Conservation (phyloP, 2,329 filamentous ascomycete species). For the Colletotrichum plurivorum region DNA sequence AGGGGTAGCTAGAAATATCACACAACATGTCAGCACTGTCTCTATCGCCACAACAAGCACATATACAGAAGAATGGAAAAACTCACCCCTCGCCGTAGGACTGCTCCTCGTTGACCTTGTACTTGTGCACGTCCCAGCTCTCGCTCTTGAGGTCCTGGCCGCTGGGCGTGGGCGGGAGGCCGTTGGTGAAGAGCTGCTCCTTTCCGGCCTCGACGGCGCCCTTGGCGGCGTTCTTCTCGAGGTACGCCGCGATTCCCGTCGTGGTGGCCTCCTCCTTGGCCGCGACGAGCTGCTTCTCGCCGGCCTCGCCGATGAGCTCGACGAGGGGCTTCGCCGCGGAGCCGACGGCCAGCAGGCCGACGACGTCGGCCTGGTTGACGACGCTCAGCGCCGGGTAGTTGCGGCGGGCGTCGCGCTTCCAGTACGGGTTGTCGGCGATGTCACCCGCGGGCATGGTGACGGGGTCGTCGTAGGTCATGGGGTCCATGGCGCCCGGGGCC, state of each 20-base stretch:
- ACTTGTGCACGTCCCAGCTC: constrained; percentile 77
- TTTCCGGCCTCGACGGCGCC: constrained; percentile 64
- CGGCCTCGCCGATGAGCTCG: constrained; percentile 78
- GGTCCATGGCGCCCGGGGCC: constrained; percentile 80
- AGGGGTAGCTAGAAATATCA: constrained; percentile 68
- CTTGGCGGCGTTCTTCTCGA: constrained; percentile 71
- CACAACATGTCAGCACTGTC: constrained; percentile 46
- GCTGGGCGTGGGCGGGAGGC: constrained; percentile 88
- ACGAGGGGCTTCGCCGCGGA: constrained; percentile 86
- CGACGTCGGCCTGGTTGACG: constrained; percentile 87
- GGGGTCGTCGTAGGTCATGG: constrained; percentile 82
- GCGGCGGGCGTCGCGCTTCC: constrained; percentile 91
- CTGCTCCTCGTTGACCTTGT: constrained; percentile 75
- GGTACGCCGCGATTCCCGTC: constrained; percentile 78
- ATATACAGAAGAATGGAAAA: constrained; percentile 2
- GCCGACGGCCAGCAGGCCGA: constrained; percentile 87
- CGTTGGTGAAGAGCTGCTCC: constrained; percentile 78
- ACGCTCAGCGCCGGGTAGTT: constrained; percentile 85
- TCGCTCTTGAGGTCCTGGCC: constrained; percentile 71
- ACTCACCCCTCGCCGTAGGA: constrained; percentile 80
- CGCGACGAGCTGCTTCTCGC: constrained; percentile 77
- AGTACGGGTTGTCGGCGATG: constrained; percentile 93
- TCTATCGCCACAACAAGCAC: constrained; percentile 18
- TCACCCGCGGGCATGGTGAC: constrained; percentile 88
- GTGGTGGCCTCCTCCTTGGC: constrained; percentile 82